Evolutionary conservation across 768 basidiomycete genomes (phyloP).

Genomic region (Mycena galericulata): DNA sequence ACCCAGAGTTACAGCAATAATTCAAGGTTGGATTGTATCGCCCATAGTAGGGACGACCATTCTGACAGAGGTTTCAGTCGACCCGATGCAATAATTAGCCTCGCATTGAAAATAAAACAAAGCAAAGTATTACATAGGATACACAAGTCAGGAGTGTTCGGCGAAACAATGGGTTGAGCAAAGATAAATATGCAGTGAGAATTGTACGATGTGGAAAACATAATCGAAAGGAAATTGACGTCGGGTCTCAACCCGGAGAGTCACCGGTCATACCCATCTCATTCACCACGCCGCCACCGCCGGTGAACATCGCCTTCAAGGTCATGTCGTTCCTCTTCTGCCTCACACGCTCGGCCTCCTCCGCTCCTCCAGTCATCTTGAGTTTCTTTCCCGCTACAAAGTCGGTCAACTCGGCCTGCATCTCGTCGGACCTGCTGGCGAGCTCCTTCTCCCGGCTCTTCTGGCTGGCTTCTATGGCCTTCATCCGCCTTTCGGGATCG

Average conservation of each 20-base stretch:
- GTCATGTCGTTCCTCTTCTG: conserved; percentile 87
- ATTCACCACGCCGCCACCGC: conserved; percentile 35
- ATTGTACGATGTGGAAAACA: conserved; percentile 34
- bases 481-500: conserved; percentile 87
- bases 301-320: conserved; percentile 89
- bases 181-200: conserved; percentile 38
- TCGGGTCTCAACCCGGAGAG: conserved; percentile 10
- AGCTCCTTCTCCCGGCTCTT: conserved; percentile 83
- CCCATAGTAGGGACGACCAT: neutral
- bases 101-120: conserved; percentile 20
- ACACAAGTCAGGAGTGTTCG: conserved; percentile 16
- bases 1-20: neutral
- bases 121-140: conserved; percentile 27
- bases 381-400: conserved; percentile 92
- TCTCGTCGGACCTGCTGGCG: conserved; percentile 79
- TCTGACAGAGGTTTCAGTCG: neutral
- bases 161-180: conserved; percentile 11
- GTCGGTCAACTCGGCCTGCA: conserved; percentile 84
- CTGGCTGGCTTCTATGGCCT: conserved; percentile 93
- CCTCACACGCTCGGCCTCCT: conserved; percentile 89
- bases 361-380: conserved; percentile 95
- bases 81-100: neutral
- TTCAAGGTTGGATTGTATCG: neutral
- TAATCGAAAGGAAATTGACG: conserved; percentile 12
- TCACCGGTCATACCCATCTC: conserved; percentile 16